These are phyloP conservation scores for Daldinia grandis DNA, from an alignment of 495 filamentous ascomycete species.

Conservation along the genomic window DNA sequence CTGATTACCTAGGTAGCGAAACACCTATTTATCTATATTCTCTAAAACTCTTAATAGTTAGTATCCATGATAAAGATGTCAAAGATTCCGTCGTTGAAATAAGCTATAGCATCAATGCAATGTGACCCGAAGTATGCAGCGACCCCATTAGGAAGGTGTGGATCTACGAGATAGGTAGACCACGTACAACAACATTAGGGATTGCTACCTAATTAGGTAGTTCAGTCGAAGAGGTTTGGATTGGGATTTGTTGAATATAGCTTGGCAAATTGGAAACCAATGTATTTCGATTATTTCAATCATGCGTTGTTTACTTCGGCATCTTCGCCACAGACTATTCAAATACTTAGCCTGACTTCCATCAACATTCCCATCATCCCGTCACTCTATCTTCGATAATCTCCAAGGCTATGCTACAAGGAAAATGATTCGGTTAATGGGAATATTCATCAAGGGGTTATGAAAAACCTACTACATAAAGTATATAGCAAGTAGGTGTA, in stretches of 20 bases:
- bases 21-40: not conserved
- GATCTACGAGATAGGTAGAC: not conserved
- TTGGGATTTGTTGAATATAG: not conserved
- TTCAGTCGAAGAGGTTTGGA: not conserved
- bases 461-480: not conserved
- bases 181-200: not conserved
- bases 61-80: not conserved
- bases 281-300: not conserved
- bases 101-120: conserved; percentile 30
- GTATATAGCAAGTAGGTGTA: not conserved
- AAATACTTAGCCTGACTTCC: no score
- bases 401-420: no score
- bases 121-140: conserved; percentile 28
- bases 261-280: not conserved
- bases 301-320: no score
- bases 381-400: no score
- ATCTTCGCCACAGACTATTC: no score
- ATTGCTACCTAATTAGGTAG: not conserved
- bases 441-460: not conserved
- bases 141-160: conserved; percentile 36
- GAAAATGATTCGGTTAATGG: no score
- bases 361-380: no score
- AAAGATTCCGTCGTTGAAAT: conserved; percentile 25
- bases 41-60: not conserved
- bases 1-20: not conserved